Base-by-base conservation (phyloP, 805 yeast genomes). In the Candida koratica region DNA sequence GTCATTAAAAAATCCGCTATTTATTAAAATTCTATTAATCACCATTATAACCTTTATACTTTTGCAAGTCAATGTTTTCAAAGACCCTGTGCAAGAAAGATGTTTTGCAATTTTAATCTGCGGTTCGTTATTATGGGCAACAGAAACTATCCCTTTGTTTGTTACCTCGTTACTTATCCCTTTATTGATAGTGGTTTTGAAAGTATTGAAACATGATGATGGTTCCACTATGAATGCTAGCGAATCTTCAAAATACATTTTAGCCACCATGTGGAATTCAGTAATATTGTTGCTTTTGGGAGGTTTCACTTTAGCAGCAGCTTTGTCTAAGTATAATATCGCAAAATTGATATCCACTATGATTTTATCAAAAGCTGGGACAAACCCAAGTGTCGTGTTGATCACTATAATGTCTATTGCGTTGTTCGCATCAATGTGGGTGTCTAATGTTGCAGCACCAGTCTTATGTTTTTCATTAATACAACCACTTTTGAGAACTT, bases 81-180 rank as follows among this genome's bases (percentile, higher is more conserved):
- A 54, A 13, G 71, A 66, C 39, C 25, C 36, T 4, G 58, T 58
- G 17, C 69, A 66, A 38, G 52, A 55, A 24, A 52, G 61, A 36
- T 47, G 98, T 61, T 73, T 90, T 54, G 95, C 97, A 0, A 65
- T 90, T 4, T 69, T 93, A 30, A 71, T 84, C 3, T 77, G 85
- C 48, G 81, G 95, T 1, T 88, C 97, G 0, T 53, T 89, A 33
- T 64, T 89, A 17, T 90, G 97, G 98, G 97, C 97, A 0, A 85
- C 97, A 8, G 98, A 90, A 54, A 77, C 96, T 0, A 77, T 90
- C 45, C 97, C 97, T 5, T 65, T 90, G 28, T 93, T 86, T 60
- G 94, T 84, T 11, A 90, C 98, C 2, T 82, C 97, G 0, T 58
- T 90, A 38, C 51, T 86, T 24, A 75, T 93, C 13, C 98, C 98